Conservation (phyloP, 768 basidiomycete species). For the Wakefieldia striispora region DNA sequence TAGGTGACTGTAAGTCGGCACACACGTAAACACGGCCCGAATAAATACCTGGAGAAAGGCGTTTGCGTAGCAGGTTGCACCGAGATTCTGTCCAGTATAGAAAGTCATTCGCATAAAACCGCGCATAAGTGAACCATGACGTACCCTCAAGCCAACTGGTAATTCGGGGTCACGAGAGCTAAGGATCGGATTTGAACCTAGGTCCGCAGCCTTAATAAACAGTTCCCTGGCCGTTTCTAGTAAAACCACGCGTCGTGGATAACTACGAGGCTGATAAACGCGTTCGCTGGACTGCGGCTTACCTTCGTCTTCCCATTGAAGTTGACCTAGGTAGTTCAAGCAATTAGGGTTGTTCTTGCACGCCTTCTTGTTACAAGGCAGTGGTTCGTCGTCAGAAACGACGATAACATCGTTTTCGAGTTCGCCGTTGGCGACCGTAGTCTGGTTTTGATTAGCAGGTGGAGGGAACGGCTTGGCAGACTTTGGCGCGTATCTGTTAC, state of each 20-base stretch:
- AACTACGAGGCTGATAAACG: conserved; percentile 3
- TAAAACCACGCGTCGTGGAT: conserved; percentile 13
- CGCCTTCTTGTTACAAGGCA: conserved; percentile 52
- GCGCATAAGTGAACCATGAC: conserved; percentile 6
- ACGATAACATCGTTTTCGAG: conserved; percentile 63
- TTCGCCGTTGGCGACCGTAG: conserved; percentile 37
- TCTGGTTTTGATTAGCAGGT: conserved; percentile 9
- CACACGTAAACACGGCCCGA: background rate
- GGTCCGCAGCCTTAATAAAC: conserved; percentile 50
- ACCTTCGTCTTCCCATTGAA: conserved; percentile 78
- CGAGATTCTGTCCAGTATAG: conserved; percentile 66
- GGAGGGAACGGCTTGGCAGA: conserved; percentile 16
- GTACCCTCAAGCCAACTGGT: conserved; percentile 79
- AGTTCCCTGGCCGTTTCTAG: conserved; percentile 49
- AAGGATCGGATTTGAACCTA: conserved; percentile 55
- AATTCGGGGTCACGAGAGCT: conserved; percentile 48
- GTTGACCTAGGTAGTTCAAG: conserved; percentile 84
- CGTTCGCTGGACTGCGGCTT: conserved; percentile 12
- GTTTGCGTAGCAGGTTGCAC: conserved; percentile 96
- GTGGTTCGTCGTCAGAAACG: conserved; percentile 64
- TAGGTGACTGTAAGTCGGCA: conserved; percentile 6
- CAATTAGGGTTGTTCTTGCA: conserved; percentile 85
- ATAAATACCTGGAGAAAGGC: conserved; percentile 79
- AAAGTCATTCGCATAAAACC: background rate
- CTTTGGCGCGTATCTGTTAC: conserved; percentile 48